Conservation (phyloP, 2,329 filamentous ascomycete species). For the Claviceps africana region DNA sequence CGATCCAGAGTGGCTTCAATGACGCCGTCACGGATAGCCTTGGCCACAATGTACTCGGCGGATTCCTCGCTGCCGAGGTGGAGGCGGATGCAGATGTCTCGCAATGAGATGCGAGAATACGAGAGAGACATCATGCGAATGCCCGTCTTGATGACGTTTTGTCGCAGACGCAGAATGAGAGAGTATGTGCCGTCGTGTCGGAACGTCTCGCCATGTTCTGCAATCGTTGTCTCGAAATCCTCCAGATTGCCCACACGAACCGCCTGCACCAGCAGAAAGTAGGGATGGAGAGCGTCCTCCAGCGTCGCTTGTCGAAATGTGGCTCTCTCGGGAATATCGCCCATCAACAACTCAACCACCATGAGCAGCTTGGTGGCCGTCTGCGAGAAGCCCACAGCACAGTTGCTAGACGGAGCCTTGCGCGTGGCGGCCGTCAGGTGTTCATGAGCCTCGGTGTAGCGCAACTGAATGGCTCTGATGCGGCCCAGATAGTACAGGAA, state of each 20-base stretch:
- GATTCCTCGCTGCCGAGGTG: constrained; percentile 92
- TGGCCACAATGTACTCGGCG: constrained; percentile 97
- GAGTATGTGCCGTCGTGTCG: constrained; percentile 91
- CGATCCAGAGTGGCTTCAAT: constrained; percentile 92
- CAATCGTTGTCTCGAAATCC: constrained; percentile 79
- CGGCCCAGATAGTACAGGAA: constrained; percentile 96
- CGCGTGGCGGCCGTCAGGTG: constrained; percentile 86
- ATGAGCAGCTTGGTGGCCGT: constrained; percentile 92
- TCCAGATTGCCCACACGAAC: constrained; percentile 93
- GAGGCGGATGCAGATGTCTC: constrained; percentile 92
- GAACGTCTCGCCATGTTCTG: constrained; percentile 70
- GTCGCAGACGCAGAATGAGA: constrained; percentile 80
- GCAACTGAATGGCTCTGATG: constrained; percentile 89
- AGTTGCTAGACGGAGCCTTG: constrained; percentile 81
- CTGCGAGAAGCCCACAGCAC: constrained; percentile 88
- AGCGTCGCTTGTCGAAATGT: constrained; percentile 83
- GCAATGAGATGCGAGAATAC: constrained; percentile 91
- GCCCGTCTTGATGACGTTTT: constrained; percentile 98
- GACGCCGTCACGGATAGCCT: constrained; percentile 93
- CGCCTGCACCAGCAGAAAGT: constrained; percentile 85
- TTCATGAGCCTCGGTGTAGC: constrained; percentile 93
- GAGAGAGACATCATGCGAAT: constrained; percentile 98
- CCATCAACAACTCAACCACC: constrained; percentile 94
- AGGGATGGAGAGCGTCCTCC: constrained; percentile 78
- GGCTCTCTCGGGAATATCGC: constrained; percentile 89